Evolutionary conservation across 192 early-diverging fungal genomes (phyloP).

Genomic region (Backusella circina): DNA sequence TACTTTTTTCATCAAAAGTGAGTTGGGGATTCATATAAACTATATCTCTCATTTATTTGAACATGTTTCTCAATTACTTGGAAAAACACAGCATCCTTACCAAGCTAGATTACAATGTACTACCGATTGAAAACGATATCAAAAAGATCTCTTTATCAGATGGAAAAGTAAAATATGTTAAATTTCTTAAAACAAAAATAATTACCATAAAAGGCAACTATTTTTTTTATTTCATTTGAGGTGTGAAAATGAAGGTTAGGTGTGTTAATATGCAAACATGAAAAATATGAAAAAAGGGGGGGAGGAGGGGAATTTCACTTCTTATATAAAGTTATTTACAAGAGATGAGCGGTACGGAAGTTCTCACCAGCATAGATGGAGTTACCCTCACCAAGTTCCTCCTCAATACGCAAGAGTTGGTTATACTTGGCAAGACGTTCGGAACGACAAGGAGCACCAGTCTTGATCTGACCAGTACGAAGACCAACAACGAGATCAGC

Average conservation of each 20-base stretch:
- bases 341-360: constrained; percentile 73
- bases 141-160: no score
- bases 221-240: neutral
- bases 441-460: constrained; percentile 96
- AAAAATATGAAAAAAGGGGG: neutral
- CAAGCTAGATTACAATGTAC: no score
- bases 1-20: no score
- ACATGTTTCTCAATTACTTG: no score
- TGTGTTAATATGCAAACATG: neutral
- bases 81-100: no score
- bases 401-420: constrained; percentile 97
- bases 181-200: neutral
- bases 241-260: neutral
- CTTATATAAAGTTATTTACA: constrained; percentile 37
- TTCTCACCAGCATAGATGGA: constrained; percentile 89
- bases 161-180: neutral
- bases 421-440: constrained; percentile 99
- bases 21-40: no score
- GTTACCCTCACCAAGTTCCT: constrained; percentile 81
- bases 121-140: no score
- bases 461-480: constrained; percentile 97
- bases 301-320: neutral
- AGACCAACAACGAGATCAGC: constrained; percentile 97
- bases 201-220: neutral
- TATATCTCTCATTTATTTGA: no score